phyloP scores from a whole-genome alignment of 225 moss, liverwort and hornwort species.

The Sphagnum contortum region DNA sequence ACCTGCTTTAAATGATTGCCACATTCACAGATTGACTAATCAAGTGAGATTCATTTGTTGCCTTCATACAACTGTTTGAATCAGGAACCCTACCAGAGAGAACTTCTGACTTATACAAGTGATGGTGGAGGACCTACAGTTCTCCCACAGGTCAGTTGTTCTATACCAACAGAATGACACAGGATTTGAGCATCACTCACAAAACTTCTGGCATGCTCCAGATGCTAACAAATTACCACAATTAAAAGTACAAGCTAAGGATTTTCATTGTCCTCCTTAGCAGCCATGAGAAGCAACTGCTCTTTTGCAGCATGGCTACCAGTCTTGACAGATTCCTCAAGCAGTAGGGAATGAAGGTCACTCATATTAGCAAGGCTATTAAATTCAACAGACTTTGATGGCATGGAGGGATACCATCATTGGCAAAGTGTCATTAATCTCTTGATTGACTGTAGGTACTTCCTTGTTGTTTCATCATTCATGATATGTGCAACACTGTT shows the following conservation, averaged over 20 bases:
- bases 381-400: constrained; percentile 97
- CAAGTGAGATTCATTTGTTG: too few relatives aligned
- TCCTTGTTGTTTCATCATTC: constrained; percentile 99
- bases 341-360: constrained; percentile 76
- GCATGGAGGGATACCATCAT: constrained; percentile 93
- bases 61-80: too few relatives aligned
- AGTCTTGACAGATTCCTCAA: constrained; percentile 59
- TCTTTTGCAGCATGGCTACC: constrained; percentile 54
- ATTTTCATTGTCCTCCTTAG: constrained; percentile 33
- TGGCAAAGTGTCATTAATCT: constrained; percentile 97
- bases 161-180: too few relatives aligned
- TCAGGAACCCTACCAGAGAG: too few relatives aligned
- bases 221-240: too few relatives aligned
- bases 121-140: too few relatives aligned
- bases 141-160: too few relatives aligned
- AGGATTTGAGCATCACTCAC: too few relatives aligned
- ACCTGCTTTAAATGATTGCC: too few relatives aligned
- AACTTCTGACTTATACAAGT: too few relatives aligned
- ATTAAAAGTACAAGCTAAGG: constrained; percentile 7
- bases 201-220: too few relatives aligned
- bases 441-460: constrained; percentile 95
- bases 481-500: constrained; percentile 99
- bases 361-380: constrained; percentile 98
- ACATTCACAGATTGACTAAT: too few relatives aligned
- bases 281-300: constrained; percentile 72